A percentile compares a stretch with the other conserved stretches of the same genome.
phyloP scores from a whole-genome alignment of 257 asterid genomes.

The Capsicum baccatum region DNA sequence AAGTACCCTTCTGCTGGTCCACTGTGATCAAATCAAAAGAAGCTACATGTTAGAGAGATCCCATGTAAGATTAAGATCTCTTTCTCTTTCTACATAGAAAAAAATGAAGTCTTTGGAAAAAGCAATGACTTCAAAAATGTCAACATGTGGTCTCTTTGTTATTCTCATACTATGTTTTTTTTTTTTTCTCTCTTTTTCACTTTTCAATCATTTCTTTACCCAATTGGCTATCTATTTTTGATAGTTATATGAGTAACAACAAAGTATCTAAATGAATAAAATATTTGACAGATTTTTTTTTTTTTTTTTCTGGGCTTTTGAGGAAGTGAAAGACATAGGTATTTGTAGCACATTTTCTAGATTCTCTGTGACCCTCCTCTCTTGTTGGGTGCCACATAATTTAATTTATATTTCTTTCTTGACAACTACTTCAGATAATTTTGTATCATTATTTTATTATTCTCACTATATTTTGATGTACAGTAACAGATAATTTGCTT shows the following conservation, averaged over 20 bases:
- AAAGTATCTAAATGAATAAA: constrained; percentile 31
- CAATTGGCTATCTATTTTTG: constrained; percentile 39
- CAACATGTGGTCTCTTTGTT: constrained; percentile 45
- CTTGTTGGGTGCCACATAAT: constrained; percentile 32
- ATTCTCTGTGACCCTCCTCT: constrained; percentile 55
- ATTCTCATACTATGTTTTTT: neutral
- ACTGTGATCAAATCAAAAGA: constrained; percentile 40
- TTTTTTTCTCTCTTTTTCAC: constrained; percentile 28
- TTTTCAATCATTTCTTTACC: constrained; percentile 50
- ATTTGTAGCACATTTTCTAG: constrained; percentile 54
- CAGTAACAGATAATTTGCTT: neutral
- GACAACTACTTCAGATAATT: neutral
- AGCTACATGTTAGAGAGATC: constrained; percentile 40
- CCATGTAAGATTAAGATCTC: constrained; percentile 53
- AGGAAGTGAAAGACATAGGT: constrained; percentile 53
- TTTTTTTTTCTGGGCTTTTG: constrained; percentile 50
- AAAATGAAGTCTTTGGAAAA: constrained; percentile 50
- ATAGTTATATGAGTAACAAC: constrained; percentile 42
- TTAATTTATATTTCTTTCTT: neutral
- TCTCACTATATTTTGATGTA: neutral
- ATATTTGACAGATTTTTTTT: constrained; percentile 25
- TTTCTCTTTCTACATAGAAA: constrained; percentile 40
- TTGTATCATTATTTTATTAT: neutral
- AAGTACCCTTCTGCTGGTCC: constrained; percentile 19
- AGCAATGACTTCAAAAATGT: constrained; percentile 62